Conservation (phyloP, 768 basidiomycete species). For the Pleurotus platypus region DNA sequence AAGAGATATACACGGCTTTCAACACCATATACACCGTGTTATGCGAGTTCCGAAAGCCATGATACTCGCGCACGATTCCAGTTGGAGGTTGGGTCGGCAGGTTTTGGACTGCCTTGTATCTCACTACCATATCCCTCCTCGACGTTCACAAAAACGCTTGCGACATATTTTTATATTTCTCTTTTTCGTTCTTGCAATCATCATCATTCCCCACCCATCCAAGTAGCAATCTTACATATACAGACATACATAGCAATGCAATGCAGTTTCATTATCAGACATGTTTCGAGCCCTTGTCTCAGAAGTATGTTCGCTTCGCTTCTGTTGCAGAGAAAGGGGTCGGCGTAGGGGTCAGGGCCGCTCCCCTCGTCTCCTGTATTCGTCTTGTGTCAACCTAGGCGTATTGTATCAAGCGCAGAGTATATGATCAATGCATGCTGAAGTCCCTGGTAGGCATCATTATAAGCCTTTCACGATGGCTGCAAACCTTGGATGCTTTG, state of each 20-base stretch:
- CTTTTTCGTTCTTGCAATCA: constrained; percentile 28
- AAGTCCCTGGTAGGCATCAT: no score
- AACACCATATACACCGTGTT: constrained; percentile 99
- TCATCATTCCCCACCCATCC: constrained; percentile 33
- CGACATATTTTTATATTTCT: constrained; percentile 25
- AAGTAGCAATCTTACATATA: neutral
- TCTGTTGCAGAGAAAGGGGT: no score
- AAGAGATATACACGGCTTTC: constrained; percentile 99
- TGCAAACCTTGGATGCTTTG: no score
- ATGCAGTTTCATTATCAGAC: neutral
- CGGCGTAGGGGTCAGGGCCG: no score
- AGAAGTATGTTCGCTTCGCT: no score
- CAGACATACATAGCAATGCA: constrained; percentile 1
- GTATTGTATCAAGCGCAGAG: no score
- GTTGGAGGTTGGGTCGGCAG: constrained; percentile 37
- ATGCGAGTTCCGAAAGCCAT: constrained; percentile 91
- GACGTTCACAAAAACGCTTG: constrained; percentile 7
- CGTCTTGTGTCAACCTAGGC: no score
- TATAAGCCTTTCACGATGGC: no score
- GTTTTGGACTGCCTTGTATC: constrained; percentile 39
- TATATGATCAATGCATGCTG: no score
- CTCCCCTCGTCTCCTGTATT: no score
- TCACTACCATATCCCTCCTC: neutral
- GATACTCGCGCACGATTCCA: constrained; percentile 14
- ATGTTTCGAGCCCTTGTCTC: no score